Evolutionary conservation across 352 stramenopile species (phyloP).

Genomic region (Globisporangium middletonii): DNA sequence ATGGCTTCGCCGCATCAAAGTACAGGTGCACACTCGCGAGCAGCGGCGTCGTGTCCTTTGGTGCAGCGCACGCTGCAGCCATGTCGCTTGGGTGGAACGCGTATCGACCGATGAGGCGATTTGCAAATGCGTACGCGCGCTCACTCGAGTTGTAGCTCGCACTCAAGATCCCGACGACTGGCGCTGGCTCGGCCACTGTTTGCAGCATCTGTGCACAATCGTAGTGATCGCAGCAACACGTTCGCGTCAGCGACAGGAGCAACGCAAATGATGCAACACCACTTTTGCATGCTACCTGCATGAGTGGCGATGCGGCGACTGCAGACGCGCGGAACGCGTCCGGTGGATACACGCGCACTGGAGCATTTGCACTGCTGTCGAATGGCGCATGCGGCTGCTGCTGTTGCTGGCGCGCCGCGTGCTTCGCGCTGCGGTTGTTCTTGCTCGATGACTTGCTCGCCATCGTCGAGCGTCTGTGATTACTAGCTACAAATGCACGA

Average conservation of each 20-base stretch:
- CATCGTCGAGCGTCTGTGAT: not conserved
- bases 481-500: not conserved
- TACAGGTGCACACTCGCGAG: slow-evolving; percentile 47
- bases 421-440: slow-evolving; percentile 2
- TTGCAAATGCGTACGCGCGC: slow-evolving; percentile 40
- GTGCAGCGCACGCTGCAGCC: slow-evolving; percentile 1
- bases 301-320: slow-evolving; percentile 9
- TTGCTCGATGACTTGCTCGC: not conserved
- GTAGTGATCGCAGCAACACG: not conserved
- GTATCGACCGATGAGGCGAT: slow-evolving; percentile 51
- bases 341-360: slow-evolving; percentile 55
- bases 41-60: slow-evolving; percentile 14
- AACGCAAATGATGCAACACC: not conserved
- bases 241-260: too few relatives aligned
- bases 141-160: slow-evolving; percentile 25
- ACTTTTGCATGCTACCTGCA: slow-evolving; percentile 2
- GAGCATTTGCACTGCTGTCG: slow-evolving; percentile 29
- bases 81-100: slow-evolving; percentile 32
- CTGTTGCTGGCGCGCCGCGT: slow-evolving; percentile 6
- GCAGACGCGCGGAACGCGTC: slow-evolving; percentile 13
- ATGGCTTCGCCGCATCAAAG: slow-evolving; percentile 40
- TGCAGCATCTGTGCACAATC: slow-evolving; percentile 36
- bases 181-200: slow-evolving; percentile 23
- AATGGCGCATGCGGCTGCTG: slow-evolving; percentile 14
- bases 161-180: slow-evolving; percentile 47